phyloP scores from a whole-genome alignment of 2,329 filamentous ascomycete species.

The Setomelanomma holmii region DNA sequence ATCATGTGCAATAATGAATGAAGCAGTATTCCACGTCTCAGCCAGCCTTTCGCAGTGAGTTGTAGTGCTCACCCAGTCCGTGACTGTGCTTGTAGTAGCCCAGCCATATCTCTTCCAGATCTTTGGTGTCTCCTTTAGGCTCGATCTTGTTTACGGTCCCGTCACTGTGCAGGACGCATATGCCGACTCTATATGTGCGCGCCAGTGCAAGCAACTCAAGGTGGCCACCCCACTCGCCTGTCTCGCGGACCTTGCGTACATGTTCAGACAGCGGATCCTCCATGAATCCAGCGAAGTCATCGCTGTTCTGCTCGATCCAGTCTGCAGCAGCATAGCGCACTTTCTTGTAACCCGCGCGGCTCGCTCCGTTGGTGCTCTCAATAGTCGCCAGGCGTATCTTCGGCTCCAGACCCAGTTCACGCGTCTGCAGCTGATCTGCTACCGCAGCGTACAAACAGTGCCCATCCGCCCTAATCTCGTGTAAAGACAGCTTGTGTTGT shows the following conservation, averaged over 20 bases:
- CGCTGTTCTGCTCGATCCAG: constrained; percentile 76
- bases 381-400: constrained; percentile 40
- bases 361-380: constrained; percentile 8
- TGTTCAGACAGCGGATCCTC: constrained; percentile 81
- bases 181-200: constrained; percentile 77
- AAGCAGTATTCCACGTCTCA: no score
- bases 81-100: constrained; percentile 96
- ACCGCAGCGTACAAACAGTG: constrained; percentile 95
- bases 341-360: constrained; percentile 62
- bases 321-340: constrained; percentile 76
- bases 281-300: constrained; percentile 86
- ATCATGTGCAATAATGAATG: no score
- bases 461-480: constrained; percentile 85
- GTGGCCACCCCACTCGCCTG: constrained; percentile 96
- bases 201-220: constrained; percentile 87
- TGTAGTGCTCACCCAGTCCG: constrained; percentile 96
- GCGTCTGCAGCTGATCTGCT: constrained; percentile 76
- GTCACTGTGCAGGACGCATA: constrained; percentile 83
- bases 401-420: constrained; percentile 41
- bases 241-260: constrained; percentile 77
- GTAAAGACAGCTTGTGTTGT: constrained; percentile 70
- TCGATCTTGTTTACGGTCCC: constrained; percentile 79
- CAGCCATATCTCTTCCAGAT: constrained; percentile 76
- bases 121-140: constrained; percentile 52
- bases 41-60: constrained; percentile 68